Conservation (phyloP, 345 rosid genomes). For the Linum usitatissimum region DNA sequence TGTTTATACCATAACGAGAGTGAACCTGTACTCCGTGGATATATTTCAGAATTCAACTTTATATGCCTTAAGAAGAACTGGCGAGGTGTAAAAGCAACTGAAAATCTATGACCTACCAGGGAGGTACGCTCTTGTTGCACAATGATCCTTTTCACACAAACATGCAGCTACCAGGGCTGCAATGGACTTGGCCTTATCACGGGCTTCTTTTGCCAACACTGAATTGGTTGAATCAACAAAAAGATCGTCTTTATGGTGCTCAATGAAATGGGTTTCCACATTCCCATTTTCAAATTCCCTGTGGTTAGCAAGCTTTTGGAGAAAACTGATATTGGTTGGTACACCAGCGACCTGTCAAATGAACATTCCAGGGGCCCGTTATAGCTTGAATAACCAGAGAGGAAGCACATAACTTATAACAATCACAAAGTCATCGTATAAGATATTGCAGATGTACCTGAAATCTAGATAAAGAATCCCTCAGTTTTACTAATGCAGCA, state of each 20-base stretch:
- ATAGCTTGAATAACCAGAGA: constrained; percentile 2
- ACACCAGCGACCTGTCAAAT: constrained; percentile 80
- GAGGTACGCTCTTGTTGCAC: constrained; percentile 27
- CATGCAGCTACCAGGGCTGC: constrained; percentile 70
- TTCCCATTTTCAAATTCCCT: constrained; percentile 60
- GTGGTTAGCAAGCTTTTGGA: constrained; percentile 67
- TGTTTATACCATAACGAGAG: constrained; percentile 54
- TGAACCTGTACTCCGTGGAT: constrained; percentile 40
- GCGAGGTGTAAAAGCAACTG: constrained; percentile 8
- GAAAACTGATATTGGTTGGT: constrained; percentile 81
- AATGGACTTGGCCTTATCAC: constrained; percentile 35
- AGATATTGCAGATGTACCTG: constrained; percentile 36
- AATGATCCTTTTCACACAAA: constrained; percentile 47
- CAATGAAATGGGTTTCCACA: constrained; percentile 94
- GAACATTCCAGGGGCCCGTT: background rate
- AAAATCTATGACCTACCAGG: constrained; percentile 40
- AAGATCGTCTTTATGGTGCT: constrained; percentile 60
- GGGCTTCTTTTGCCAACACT: constrained; percentile 34
- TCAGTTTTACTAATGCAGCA: constrained; percentile 77
- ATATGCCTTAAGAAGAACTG: constrained; percentile 10
- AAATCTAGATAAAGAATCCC: constrained; percentile 76
- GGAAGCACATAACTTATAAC: constrained; percentile 3
- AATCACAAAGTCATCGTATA: background rate
- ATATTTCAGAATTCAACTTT: constrained; percentile 14
- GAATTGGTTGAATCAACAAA: constrained; percentile 51